Conservation (phyloP, 805 yeast species). For the Wickerhamiella vanderwaltii region DNA sequence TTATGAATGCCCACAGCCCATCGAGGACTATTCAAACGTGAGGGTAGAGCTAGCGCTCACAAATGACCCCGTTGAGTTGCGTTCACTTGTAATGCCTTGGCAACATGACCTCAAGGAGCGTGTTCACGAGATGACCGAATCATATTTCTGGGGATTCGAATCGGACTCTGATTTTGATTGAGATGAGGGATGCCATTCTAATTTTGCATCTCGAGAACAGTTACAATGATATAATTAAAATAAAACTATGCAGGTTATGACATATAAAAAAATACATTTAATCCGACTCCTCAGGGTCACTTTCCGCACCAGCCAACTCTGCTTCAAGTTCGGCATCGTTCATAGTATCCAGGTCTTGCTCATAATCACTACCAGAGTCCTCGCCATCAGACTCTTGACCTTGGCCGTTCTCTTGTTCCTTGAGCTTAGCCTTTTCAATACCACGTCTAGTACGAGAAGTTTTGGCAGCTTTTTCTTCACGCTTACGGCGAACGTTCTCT, state of each 20-base stretch:
- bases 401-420: conserved; percentile 12
- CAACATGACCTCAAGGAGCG: conserved; percentile 18
- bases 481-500: conserved; percentile 60
- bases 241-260: too few relatives aligned
- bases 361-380: conserved; percentile 26
- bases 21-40: background rate
- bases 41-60: conserved; percentile 11
- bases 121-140: conserved; percentile 20
- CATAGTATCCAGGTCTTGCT: conserved; percentile 35
- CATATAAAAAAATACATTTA: background rate
- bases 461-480: conserved; percentile 60
- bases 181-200: background rate
- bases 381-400: conserved; percentile 23
- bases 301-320: conserved; percentile 19
- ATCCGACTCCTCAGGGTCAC: conserved; percentile 9
- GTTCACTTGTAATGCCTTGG: conserved; percentile 14
- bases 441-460: conserved; percentile 54
- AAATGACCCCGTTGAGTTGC: conserved; percentile 17
- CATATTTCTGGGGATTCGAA: conserved; percentile 19
- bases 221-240: too few relatives aligned
- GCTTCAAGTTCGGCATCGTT: conserved; percentile 27
- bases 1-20: conserved; percentile 8
- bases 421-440: conserved; percentile 25
- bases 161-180: conserved; percentile 12
- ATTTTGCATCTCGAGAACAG: too few relatives aligned